Base-by-base conservation (phyloP, 148 eudicot species). In the Rhododendron vialii region DNA sequence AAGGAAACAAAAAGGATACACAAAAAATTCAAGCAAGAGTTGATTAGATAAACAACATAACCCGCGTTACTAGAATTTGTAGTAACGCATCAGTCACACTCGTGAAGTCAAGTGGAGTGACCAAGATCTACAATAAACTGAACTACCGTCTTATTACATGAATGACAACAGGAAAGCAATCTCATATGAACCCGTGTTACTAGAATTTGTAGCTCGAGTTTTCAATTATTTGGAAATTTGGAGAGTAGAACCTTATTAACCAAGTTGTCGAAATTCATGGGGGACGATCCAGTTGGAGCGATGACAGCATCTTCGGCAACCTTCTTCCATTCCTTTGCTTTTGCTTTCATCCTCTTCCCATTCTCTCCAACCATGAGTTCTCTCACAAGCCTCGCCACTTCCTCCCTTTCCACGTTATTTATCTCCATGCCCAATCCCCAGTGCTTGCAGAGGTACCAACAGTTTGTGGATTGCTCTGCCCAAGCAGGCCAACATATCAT, bases 401-500 rank as follows among this genome's bases (percentile, higher is more conserved):
- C 89, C 36, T 77, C 85, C 30, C 26, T 59, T 17, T 59, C 1
- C 6, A 22, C 67, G 7, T 59, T 61, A 86, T 5, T 41, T 2
- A 89, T 88, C 78, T 90, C 90, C 88, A 89, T 75, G 0, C 90
- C 92, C 0, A 89, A 48, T 1, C 89, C 86, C 91, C 86, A 90
- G 12, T 86, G 67, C 4, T 57, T 83, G 41, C 77, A 84, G 69
- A 67, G 28, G 45, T 24, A 90, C 91, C 90, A 88, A 69, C 88
- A 76, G 38, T 88, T 88, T 18, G 90, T 88, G 17, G 84, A 88
- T 78, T 90, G 91, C 14, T 90, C 91, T 0, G 90, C 91, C 0
- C 86, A 84, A 61, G 84, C 84, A 0, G 90, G 90, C 91, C 91
- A 90, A 82, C 90, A 86, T 3, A 84, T 63, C 77, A 88, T 71